phyloP scores from a whole-genome alignment of 2,329 filamentous ascomycete genomes.

The Aspergillus unguis region DNA sequence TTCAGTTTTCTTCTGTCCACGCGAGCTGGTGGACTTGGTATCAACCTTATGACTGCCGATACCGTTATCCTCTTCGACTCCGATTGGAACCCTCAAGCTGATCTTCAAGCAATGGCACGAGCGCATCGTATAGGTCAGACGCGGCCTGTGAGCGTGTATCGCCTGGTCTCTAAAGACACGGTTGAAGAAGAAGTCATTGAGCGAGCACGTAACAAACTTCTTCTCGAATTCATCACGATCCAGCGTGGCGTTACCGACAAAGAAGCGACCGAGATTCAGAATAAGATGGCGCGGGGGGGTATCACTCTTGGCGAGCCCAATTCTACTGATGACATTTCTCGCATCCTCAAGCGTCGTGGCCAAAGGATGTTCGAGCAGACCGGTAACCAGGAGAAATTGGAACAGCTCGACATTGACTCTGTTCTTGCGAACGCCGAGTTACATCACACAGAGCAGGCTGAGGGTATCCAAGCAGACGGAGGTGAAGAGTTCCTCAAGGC shows the following conservation, averaged over 20 bases:
- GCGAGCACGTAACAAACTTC: conserved; percentile 91
- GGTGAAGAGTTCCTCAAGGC: conserved; percentile 91
- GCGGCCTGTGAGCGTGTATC: conserved; percentile 91
- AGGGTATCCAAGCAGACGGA: conserved; percentile 90
- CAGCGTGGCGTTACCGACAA: conserved; percentile 96
- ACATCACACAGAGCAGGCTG: conserved; percentile 91
- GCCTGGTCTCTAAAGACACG: conserved; percentile 94
- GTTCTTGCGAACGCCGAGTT: conserved; percentile 96
- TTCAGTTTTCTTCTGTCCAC: conserved; percentile 97
- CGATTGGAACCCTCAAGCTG: conserved; percentile 93
- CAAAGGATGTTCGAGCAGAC: conserved; percentile 99
- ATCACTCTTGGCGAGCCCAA: conserved; percentile 68
- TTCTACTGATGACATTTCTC: conserved; percentile 90
- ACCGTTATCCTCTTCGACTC: conserved; percentile 98
- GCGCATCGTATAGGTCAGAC: conserved; percentile 98
- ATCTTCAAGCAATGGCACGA: conserved; percentile 96
- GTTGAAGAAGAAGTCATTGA: conserved; percentile 98
- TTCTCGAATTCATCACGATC: conserved; percentile 95
- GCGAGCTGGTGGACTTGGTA: conserved; percentile 92
- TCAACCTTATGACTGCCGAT: conserved; percentile 98
- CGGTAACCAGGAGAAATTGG: conserved; percentile 91
- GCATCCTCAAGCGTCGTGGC: conserved; percentile 94
- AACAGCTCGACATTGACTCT: conserved; percentile 95
- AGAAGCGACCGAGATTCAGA: conserved; percentile 76
- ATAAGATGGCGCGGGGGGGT: conserved; percentile 67